Conservation (phyloP, 306 rosid genomes). For the Parietaria judaica region DNA sequence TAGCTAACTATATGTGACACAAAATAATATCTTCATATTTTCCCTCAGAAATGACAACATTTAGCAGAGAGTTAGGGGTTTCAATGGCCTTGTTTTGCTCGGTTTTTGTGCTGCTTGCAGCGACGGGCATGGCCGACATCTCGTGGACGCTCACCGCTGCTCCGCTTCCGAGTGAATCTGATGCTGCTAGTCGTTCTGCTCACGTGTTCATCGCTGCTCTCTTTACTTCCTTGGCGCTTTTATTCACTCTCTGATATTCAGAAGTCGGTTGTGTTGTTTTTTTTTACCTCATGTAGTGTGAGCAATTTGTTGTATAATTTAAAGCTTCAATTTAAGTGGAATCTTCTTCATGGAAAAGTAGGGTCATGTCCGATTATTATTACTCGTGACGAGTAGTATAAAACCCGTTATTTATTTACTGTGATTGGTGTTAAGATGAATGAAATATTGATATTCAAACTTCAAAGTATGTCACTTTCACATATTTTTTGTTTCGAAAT, state of each 20-base stretch:
- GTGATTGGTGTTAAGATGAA: no score
- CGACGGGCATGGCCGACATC: constrained; percentile 6
- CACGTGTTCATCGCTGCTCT: neutral
- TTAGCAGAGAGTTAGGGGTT: neutral
- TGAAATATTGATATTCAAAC: no score
- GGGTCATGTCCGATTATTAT: no score
- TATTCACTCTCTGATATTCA: constrained; percentile 2
- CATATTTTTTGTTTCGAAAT: no score
- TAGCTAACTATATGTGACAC: neutral
- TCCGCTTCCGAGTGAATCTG: constrained; percentile 7
- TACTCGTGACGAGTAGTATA: no score
- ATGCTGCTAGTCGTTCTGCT: neutral
- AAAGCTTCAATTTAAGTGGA: no score
- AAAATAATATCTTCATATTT: neutral
- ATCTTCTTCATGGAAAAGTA: no score
- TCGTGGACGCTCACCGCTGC: neutral
- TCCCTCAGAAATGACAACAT: neutral
- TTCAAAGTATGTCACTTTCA: no score
- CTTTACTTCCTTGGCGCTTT: constrained; percentile 6
- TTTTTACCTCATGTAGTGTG: neutral
- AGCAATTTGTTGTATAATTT: neutral
- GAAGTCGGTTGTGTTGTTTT: neutral
- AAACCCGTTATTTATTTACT: no score
- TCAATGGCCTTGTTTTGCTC: constrained; percentile 5
- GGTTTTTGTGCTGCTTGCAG: neutral